Percentiles rank a stretch among this genome's conserved stretches.
These are phyloP conservation scores for Puccinia novopanici DNA, from an alignment of 1,284 basidiomycete genomes.

Conservation along the genomic window DNA sequence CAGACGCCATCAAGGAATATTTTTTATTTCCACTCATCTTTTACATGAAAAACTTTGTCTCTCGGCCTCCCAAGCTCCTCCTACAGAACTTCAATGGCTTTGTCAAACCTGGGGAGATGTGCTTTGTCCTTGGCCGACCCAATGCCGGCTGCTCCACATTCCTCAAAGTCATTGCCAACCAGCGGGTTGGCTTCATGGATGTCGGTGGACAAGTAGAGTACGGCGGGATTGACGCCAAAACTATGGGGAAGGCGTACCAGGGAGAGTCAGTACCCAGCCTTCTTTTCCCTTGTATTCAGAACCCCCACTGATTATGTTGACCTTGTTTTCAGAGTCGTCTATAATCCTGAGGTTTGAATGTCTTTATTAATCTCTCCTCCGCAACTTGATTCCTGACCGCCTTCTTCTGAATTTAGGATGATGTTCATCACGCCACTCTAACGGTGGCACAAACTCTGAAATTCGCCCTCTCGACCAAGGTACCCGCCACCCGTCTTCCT, in stretches of 20 bases:
- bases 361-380: not conserved
- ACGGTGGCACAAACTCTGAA: constrained; percentile 66
- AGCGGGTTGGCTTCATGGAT: constrained; percentile 66
- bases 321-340: constrained; percentile 25
- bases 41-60: constrained; percentile 44
- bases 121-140: constrained; percentile 77
- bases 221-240: constrained; percentile 64
- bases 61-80: constrained; percentile 56
- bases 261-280: constrained; percentile 42
- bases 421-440: constrained; percentile 67
- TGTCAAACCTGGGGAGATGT: constrained; percentile 65
- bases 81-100: constrained; percentile 53
- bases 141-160: constrained; percentile 75
- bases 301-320: not conserved
- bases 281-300: not conserved
- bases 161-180: constrained; percentile 72
- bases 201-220: constrained; percentile 71
- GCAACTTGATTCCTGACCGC: not conserved
- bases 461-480: constrained; percentile 65
- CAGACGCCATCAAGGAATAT: constrained; percentile 64
- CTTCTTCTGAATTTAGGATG: constrained; percentile 62
- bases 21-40: constrained; percentile 52
- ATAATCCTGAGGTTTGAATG: constrained; percentile 40
- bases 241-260: constrained; percentile 42
- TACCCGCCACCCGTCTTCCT: constrained; percentile 64